Percentiles rank a stretch among this genome's conserved stretches.
Conservation (phyloP, 768 basidiomycete species). For the Crucibulum laeve region DNA sequence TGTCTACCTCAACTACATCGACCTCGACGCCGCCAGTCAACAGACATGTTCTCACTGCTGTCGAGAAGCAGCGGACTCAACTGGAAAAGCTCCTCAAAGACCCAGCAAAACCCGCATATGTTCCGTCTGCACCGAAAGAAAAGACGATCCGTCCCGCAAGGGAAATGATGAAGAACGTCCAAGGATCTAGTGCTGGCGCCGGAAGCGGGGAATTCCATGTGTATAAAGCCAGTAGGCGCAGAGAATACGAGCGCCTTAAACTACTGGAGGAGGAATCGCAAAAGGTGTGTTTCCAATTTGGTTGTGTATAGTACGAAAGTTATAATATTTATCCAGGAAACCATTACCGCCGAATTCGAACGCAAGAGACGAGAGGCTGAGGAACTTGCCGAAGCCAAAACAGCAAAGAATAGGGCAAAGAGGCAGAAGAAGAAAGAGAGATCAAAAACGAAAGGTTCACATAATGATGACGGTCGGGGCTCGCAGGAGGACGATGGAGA, state of each 20-base stretch:
- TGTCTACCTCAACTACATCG: conserved; percentile 14
- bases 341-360: conserved; percentile 69
- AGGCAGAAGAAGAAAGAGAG: conserved; percentile 89
- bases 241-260: conserved; percentile 94
- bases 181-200: conserved; percentile 95
- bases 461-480: conserved; percentile 17
- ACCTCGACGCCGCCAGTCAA: conserved; percentile 27
- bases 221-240: conserved; percentile 89
- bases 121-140: conserved; percentile 80
- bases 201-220: conserved; percentile 99
- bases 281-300: conserved; percentile 48
- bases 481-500: conserved; percentile 19
- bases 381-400: conserved; percentile 76
- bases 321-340: conserved; percentile 47
- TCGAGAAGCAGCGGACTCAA: conserved; percentile 56
- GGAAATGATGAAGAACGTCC: conserved; percentile 99
- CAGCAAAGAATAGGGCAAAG: conserved; percentile 92
- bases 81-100: conserved; percentile 89
- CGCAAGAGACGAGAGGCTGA: conserved; percentile 67
- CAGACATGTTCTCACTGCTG: conserved; percentile 46
- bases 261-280: conserved; percentile 79
- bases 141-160: conserved; percentile 77
- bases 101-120: conserved; percentile 74
- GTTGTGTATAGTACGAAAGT: not conserved
- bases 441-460: conserved; percentile 38